Percentiles rank a stretch among this genome's conserved stretches.
Evolutionary conservation across 495 filamentous ascomycete species (phyloP).

Genomic region (Xylaria telfairii): DNA sequence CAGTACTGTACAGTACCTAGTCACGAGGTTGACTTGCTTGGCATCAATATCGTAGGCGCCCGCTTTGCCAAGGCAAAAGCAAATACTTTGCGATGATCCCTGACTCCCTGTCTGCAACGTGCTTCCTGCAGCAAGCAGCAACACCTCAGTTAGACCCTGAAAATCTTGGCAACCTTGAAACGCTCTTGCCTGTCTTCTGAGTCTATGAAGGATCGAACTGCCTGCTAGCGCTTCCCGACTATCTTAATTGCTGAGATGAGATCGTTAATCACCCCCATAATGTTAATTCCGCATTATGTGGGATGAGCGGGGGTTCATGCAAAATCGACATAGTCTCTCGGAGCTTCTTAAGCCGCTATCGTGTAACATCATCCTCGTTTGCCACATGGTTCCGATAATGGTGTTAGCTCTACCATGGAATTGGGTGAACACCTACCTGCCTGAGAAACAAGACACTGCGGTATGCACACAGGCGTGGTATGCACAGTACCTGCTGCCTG

Average conservation of each 20-base stretch:
- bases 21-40: constrained; percentile 5
- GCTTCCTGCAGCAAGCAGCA: constrained; percentile 10
- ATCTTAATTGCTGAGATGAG: constrained; percentile 10
- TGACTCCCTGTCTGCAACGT: constrained; percentile 1
- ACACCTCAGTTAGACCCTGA: constrained; percentile 24
- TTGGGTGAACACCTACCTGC: not conserved
- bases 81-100: constrained; percentile 11
- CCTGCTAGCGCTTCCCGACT: constrained; percentile 1
- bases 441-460: not conserved
- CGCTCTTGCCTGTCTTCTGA: not conserved
- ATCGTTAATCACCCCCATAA: not conserved
- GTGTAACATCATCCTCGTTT: not conserved
- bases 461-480: not conserved
- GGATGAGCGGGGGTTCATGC: not conserved
- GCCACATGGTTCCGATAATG: not conserved
- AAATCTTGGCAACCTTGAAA: constrained; percentile 23
- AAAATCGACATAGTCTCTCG: not conserved
- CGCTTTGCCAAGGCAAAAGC: constrained; percentile 23
- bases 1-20: too few relatives aligned
- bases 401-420: not conserved
- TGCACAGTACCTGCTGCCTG: not conserved
- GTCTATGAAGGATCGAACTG: not conserved
- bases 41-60: constrained; percentile 1
- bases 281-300: not conserved
- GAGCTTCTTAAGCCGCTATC: not conserved